phyloP scores from a whole-genome alignment of 768 basidiomycete genomes.

The Rubroboletus satanas region DNA sequence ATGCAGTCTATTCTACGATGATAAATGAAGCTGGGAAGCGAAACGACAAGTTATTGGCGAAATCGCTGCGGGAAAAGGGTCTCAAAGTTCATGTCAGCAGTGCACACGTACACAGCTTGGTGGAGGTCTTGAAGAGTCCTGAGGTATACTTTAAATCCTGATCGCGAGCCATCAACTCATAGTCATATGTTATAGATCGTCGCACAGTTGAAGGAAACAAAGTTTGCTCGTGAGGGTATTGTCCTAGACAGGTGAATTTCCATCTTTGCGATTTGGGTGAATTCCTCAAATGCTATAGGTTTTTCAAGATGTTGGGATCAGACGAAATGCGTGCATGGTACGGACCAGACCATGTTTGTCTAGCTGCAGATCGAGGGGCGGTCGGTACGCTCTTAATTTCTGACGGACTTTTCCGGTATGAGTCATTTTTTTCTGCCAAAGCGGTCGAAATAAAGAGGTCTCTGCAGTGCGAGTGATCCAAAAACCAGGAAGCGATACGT shows the following conservation, averaged over 20 bases:
- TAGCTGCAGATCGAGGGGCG: conserved; percentile 91
- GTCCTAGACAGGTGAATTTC: conserved; percentile 74
- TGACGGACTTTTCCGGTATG: conserved; percentile 87
- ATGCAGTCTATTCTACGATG: conserved; percentile 81
- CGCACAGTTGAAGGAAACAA: conserved; percentile 84
- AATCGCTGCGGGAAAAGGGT: conserved; percentile 75
- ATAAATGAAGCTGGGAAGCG: conserved; percentile 74
- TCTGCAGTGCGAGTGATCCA: conserved; percentile 72
- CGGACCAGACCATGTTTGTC: conserved; percentile 87
- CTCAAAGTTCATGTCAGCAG: conserved; percentile 89
- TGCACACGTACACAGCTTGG: conserved; percentile 91
- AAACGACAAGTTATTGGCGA: conserved; percentile 78
- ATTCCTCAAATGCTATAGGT: conserved; percentile 45
- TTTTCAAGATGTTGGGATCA: conserved; percentile 94
- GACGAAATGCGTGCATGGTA: conserved; percentile 99
- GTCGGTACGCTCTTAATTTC: conserved; percentile 93
- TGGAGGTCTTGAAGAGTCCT: conserved; percentile 91
- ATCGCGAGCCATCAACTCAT: not conserved
- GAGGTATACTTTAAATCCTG: conserved; percentile 54
- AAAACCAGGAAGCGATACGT: conserved; percentile 79
- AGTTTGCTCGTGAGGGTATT: conserved; percentile 91
- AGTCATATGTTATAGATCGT: conserved; percentile 47
- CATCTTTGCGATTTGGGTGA: not conserved
- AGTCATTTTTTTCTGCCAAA: not conserved
- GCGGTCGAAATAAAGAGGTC: not conserved